Evolutionary conservation across 2,329 filamentous ascomycete species (phyloP).

Genomic region (Corinectria fuckeliana): DNA sequence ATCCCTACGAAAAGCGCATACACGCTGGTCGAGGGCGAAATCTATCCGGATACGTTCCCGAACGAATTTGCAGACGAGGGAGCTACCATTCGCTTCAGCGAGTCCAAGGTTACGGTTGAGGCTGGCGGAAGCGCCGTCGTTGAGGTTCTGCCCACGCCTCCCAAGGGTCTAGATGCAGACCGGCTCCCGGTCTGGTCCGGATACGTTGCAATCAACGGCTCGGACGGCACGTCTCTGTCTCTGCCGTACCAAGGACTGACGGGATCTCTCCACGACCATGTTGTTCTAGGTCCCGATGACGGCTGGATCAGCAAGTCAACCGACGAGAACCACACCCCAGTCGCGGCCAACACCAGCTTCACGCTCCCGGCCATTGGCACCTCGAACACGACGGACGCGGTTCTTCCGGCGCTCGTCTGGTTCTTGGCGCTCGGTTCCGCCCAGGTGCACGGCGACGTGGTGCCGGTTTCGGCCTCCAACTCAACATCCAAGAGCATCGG

Average conservation of each 20-base stretch:
- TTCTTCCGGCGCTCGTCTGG: conserved; percentile 50
- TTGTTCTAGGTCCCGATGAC: conserved; percentile 33
- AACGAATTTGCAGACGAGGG: conserved; percentile 50
- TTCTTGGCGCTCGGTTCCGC: conserved; percentile 54
- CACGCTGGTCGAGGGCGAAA: conserved; percentile 46
- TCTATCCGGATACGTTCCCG: conserved; percentile 52
- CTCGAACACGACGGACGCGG: conserved; percentile 31
- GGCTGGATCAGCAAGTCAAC: conserved; percentile 43
- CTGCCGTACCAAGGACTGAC: conserved; percentile 51
- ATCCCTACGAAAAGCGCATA: conserved; percentile 60
- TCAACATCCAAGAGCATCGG: conserved; percentile 36
- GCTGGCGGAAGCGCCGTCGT: conserved; percentile 53
- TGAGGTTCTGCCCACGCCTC: conserved; percentile 53
- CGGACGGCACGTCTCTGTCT: conserved; percentile 45
- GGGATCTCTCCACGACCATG: conserved; percentile 43
- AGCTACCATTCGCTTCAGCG: conserved; percentile 52
- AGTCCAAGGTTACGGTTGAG: conserved; percentile 51
- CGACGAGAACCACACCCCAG: conserved; percentile 38
- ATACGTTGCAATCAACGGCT: conserved; percentile 49
- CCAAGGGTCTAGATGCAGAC: conserved; percentile 42
- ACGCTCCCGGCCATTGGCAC: conserved; percentile 50
- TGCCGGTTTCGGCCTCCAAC: conserved; percentile 41
- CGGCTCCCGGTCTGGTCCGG: conserved; percentile 52
- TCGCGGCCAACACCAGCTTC: conserved; percentile 48
- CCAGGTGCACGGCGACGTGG: conserved; percentile 52